Conservation (phyloP, 768 basidiomycete species). For the Boletus patriciae region DNA sequence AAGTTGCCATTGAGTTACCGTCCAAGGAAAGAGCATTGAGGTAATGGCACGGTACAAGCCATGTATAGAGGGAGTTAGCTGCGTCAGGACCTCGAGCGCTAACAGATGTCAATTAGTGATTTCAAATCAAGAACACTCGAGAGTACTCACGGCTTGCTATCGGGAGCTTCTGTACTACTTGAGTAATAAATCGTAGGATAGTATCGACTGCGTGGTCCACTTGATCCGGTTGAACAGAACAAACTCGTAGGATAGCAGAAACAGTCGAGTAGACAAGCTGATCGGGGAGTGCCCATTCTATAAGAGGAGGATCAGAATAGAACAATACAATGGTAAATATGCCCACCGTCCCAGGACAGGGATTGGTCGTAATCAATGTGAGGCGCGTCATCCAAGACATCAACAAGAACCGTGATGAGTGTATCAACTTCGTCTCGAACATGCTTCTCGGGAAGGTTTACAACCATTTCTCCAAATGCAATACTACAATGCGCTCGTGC, state of each 20-base stretch:
- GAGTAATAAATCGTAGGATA: constrained; percentile 59
- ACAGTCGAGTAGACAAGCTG: constrained; percentile 79
- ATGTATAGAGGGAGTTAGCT: constrained; percentile 78
- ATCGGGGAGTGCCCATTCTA: constrained; percentile 87
- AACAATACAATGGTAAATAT: not conserved
- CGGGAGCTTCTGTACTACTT: constrained; percentile 56
- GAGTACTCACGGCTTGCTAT: constrained; percentile 50
- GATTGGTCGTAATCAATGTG: constrained; percentile 75
- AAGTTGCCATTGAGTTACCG: constrained; percentile 58
- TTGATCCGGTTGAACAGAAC: constrained; percentile 51
- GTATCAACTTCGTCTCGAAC: constrained; percentile 51
- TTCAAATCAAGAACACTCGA: not conserved
- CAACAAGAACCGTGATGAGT: constrained; percentile 59
- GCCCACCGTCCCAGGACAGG: constrained; percentile 76
- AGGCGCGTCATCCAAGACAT: constrained; percentile 70
- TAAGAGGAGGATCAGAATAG: not conserved
- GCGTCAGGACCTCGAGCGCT: constrained; percentile 75
- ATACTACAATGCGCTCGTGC: constrained; percentile 78
- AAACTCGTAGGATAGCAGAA: constrained; percentile 69
- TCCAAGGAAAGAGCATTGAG: constrained; percentile 77
- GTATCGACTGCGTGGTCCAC: constrained; percentile 52
- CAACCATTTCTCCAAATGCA: constrained; percentile 77
- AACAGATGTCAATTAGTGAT: not conserved
- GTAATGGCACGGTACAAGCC: constrained; percentile 85
- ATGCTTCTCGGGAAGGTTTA: constrained; percentile 58